phyloP scores from a whole-genome alignment of 2,329 filamentous ascomycete species.

The Curvularia sp. region DNA sequence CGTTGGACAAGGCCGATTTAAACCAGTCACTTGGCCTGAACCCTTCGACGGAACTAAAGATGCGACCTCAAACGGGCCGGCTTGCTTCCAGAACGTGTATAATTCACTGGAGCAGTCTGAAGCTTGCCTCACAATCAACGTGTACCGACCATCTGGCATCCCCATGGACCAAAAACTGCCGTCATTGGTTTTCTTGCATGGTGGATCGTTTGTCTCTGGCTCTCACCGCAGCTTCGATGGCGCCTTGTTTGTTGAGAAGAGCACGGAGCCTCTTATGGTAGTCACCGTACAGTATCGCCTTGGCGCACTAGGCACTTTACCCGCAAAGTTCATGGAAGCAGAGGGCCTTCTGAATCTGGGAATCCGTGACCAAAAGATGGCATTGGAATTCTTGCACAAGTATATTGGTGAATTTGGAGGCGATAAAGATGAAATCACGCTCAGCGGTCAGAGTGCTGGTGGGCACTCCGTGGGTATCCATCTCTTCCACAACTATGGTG shows the following conservation, averaged over 20 bases:
- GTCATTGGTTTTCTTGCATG: slow-evolving; percentile 43
- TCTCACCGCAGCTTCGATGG: slow-evolving; percentile 46
- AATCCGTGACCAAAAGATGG: slow-evolving; percentile 39
- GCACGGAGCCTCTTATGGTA: slow-evolving; percentile 42
- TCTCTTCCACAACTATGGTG: slow-evolving; percentile 49
- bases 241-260: slow-evolving; percentile 43
- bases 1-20: slow-evolving; percentile 53
- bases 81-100: slow-evolving; percentile 56
- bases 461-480: slow-evolving; percentile 48
- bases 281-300: slow-evolving; percentile 48
- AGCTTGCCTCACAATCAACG: slow-evolving; percentile 45
- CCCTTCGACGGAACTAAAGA: slow-evolving; percentile 52
- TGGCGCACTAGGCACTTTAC: slow-evolving; percentile 45
- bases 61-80: slow-evolving; percentile 53
- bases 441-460: slow-evolving; percentile 54
- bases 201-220: slow-evolving; percentile 42
- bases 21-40: slow-evolving; percentile 51
- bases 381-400: slow-evolving; percentile 51
- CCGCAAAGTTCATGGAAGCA: slow-evolving; percentile 45
- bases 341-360: slow-evolving; percentile 47
- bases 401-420: slow-evolving; percentile 52
- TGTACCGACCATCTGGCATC: slow-evolving; percentile 41
- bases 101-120: slow-evolving; percentile 37
- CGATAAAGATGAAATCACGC: slow-evolving; percentile 50
- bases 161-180: slow-evolving; percentile 40